Evolutionary conservation across 805 yeast genomes (phyloP).

Genomic region (Ogataea allantospora): DNA sequence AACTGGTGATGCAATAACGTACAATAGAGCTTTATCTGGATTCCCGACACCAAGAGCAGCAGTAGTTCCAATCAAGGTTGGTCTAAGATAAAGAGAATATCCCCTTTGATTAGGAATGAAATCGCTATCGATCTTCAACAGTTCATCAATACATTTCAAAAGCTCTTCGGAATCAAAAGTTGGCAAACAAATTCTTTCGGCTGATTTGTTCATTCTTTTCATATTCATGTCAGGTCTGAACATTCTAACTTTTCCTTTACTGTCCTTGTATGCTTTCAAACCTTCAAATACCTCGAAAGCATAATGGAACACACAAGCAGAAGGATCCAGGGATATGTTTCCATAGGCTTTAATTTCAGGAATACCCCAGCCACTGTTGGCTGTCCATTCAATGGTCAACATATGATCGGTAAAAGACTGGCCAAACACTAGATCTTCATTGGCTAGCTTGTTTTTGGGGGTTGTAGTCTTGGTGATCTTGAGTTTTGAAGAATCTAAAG

Average conservation of each 20-base stretch:
- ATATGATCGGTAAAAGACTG: constrained; percentile 83
- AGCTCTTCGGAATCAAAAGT: constrained; percentile 77
- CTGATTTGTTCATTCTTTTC: constrained; percentile 86
- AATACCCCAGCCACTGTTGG: constrained; percentile 76
- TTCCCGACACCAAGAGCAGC: constrained; percentile 82
- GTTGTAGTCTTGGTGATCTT: constrained; percentile 42
- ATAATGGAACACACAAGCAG: constrained; percentile 88
- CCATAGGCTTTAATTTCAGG: constrained; percentile 89
- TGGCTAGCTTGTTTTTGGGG: constrained; percentile 57
- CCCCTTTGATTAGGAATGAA: constrained; percentile 86
- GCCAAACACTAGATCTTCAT: constrained; percentile 68
- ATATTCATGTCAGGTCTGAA: constrained; percentile 92
- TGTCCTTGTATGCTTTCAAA: constrained; percentile 80
- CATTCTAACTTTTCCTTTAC: constrained; percentile 65
- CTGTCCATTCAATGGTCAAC: constrained; percentile 82
- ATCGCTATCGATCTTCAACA: constrained; percentile 68
- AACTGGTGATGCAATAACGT: constrained; percentile 90
- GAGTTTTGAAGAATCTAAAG: constrained; percentile 55
- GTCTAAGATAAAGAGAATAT: constrained; percentile 89
- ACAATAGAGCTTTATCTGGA: constrained; percentile 80
- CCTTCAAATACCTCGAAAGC: constrained; percentile 96
- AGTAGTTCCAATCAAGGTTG: constrained; percentile 92
- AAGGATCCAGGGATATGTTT: constrained; percentile 77
- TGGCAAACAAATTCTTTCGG: constrained; percentile 87
- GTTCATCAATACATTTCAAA: constrained; percentile 70